A percentile compares a stretch with the other conserved stretches of the same genome.
Evolutionary conservation across 768 basidiomycete species (phyloP).

Genomic region (Nidularia pulvinata): DNA sequence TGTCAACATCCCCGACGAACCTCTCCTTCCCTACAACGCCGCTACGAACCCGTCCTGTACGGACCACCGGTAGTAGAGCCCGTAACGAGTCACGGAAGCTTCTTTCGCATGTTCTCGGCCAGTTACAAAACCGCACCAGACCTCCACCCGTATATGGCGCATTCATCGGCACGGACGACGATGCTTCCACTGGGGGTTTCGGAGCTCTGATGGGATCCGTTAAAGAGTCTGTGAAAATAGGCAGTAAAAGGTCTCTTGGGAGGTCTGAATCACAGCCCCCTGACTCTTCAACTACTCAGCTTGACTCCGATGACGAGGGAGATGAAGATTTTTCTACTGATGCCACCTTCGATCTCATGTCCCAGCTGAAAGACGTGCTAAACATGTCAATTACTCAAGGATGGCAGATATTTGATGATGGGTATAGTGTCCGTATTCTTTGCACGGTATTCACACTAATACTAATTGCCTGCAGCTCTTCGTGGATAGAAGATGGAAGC

Average conservation of each 20-base stretch:
- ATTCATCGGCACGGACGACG: conserved; percentile 21
- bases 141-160: conserved; percentile 53
- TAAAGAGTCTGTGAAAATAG: conserved; percentile 38
- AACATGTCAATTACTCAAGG: conserved; percentile 52
- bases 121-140: conserved; percentile 55
- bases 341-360: conserved; percentile 60
- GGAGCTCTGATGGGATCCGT: conserved; percentile 42
- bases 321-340: conserved; percentile 59
- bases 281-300: conserved; percentile 18
- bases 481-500: conserved; percentile 10
- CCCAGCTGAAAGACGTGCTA: conserved; percentile 60
- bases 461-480: conserved; percentile 7
- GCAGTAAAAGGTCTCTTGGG: conserved; percentile 17
- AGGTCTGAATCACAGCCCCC: conserved; percentile 8
- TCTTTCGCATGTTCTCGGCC: conserved; percentile 60
- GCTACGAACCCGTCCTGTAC: background rate
- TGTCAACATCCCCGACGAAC: background rate
- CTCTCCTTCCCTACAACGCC: background rate
- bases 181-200: conserved; percentile 26
- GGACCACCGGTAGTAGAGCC: conserved; percentile 30
- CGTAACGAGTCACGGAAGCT: conserved; percentile 70
- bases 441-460: background rate
- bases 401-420: conserved; percentile 66
- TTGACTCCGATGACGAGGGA: conserved; percentile 50
- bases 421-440: conserved; percentile 18